phyloP scores from a whole-genome alignment of 805 yeast genomes.

The Hanseniaspora osmophila region DNA sequence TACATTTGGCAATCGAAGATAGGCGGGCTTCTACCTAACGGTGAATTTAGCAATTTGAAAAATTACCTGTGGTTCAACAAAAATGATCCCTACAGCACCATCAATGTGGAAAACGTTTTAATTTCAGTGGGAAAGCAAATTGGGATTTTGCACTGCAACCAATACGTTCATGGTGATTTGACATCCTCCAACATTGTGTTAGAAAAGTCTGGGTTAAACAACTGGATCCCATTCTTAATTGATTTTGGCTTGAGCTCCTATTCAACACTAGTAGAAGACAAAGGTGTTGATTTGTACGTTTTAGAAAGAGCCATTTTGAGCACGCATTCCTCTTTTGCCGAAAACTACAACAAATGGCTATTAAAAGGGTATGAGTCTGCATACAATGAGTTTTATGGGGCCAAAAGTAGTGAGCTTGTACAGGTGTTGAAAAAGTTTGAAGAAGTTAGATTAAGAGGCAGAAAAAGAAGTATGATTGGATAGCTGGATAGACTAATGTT shows the following conservation, averaged over 20 bases:
- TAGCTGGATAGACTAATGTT: constrained; percentile 13
- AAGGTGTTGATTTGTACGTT: constrained; percentile 94
- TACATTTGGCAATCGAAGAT: constrained; percentile 78
- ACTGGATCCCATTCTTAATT: constrained; percentile 46
- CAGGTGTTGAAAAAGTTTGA: constrained; percentile 56
- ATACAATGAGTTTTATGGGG: constrained; percentile 20
- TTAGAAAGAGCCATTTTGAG: constrained; percentile 81
- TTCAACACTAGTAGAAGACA: constrained; percentile 69
- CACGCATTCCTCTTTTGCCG: constrained; percentile 71
- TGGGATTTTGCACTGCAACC: constrained; percentile 58
- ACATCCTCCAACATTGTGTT: constrained; percentile 80
- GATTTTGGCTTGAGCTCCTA: constrained; percentile 85
- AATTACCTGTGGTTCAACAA: constrained; percentile 57
- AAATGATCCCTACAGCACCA: constrained; percentile 19
- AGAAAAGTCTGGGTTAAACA: constrained; percentile 12
- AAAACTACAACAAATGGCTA: constrained; percentile 51
- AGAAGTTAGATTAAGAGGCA: constrained; percentile 80
- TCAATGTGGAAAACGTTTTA: constrained; percentile 31
- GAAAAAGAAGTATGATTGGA: constrained; percentile 92
- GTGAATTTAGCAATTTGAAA: constrained; percentile 47
- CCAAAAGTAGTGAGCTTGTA: constrained; percentile 26
- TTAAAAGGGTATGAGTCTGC: constrained; percentile 49
- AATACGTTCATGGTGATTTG: constrained; percentile 84
- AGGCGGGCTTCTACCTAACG: constrained; percentile 41
- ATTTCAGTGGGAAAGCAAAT: constrained; percentile 48